Percentiles rank a stretch among this genome's conserved stretches.
phyloP scores from a whole-genome alignment of 352 stramenopile species.

The Globisporangium cylindrosporum region DNA sequence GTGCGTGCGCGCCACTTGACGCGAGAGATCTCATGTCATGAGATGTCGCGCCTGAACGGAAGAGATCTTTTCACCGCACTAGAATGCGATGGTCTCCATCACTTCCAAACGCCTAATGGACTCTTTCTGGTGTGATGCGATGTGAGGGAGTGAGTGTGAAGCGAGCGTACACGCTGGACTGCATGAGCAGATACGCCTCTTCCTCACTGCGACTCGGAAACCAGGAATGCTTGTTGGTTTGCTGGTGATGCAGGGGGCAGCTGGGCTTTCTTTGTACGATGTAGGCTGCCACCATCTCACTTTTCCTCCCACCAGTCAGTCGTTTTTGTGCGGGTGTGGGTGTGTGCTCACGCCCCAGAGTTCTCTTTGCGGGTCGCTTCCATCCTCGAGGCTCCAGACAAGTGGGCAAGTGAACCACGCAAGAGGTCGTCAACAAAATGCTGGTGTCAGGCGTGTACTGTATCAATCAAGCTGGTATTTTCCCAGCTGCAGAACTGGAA shows the following conservation, averaged over 20 bases:
- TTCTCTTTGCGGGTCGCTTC: neutral
- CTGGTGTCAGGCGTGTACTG: too few species aligned
- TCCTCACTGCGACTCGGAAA: too few species aligned
- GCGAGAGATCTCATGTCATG: neutral
- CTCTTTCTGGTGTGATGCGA: neutral
- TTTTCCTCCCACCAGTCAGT: constrained; percentile 1
- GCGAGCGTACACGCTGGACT: neutral
- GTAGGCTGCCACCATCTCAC: neutral
- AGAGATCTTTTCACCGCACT: neutral
- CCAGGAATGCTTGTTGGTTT: neutral
- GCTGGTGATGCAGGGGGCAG: constrained; percentile 1
- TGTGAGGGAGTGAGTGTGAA: neutral
- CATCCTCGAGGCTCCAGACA: too few species aligned
- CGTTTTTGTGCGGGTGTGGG: neutral
- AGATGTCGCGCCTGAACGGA: neutral
- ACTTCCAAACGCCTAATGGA: neutral
- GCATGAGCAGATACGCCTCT: neutral
- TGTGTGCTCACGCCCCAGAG: neutral
- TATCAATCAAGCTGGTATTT: neutral
- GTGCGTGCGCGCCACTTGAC: neutral
- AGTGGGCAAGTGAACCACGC: too few species aligned
- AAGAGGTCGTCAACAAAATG: too few species aligned
- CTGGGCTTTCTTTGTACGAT: neutral
- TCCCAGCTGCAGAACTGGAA: neutral
- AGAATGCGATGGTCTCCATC: neutral